Evolutionary conservation across 2,329 filamentous ascomycete species (phyloP).

Genomic region (Beauveria sp.): DNA sequence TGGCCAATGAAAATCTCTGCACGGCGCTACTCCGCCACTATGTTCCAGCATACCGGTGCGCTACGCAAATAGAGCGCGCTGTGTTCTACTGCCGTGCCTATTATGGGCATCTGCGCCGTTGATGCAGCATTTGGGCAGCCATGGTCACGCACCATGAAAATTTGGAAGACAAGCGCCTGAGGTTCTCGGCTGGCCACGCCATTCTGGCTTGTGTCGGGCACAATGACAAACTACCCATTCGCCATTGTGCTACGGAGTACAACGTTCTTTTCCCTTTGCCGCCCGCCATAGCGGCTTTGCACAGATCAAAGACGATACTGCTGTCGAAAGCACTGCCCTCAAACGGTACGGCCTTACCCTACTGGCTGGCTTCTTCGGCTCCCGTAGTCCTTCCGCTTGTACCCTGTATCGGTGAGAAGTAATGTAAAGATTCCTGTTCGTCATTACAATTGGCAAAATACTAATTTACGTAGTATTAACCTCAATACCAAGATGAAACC

Average conservation of each 20-base stretch:
- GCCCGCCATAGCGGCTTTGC: not conserved
- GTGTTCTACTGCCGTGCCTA: not conserved
- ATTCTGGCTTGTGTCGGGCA: no score
- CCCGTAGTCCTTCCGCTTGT: no score
- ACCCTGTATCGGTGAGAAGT: no score
- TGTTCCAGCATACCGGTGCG: not conserved
- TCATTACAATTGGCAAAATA: no score
- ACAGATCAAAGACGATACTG: not conserved
- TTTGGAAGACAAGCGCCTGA: not conserved
- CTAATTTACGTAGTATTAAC: no score
- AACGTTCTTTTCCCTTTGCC: not conserved
- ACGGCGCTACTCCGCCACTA: not conserved
- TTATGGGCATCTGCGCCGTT: not conserved
- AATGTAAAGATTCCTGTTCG: no score
- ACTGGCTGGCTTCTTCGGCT: no score
- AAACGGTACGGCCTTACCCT: no score
- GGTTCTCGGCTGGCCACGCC: not conserved
- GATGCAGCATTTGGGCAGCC: not conserved
- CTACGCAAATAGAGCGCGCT: not conserved
- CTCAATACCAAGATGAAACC: no score
- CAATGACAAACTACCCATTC: not conserved
- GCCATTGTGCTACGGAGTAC: not conserved
- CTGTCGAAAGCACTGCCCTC: not conserved
- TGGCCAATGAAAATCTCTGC: constrained; percentile 3
- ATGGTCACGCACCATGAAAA: not conserved